Base-by-base conservation (phyloP, 768 basidiomycete species). In the Rhodotorula diobovata region DNA sequence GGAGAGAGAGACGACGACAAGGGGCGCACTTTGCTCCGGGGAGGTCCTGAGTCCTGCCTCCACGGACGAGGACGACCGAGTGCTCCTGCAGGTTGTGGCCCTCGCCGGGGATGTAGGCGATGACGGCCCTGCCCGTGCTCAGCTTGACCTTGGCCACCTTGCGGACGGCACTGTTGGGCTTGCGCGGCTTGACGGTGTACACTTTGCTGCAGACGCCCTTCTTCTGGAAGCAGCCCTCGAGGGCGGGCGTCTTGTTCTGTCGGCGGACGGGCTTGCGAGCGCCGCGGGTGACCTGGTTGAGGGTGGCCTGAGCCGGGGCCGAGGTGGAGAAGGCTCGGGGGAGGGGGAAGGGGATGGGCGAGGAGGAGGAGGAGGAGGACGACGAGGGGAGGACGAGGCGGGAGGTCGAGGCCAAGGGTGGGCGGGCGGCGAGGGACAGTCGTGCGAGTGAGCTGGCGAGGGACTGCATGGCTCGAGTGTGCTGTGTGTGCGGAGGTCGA, bases 81-180 rank as follows among this genome's bases (percentile, higher is more conserved):
- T 99, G 96, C 80, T 98, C 96, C 82, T 98, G 96, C 77, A 98
- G 81, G 79, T 96, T 97, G 80, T 98, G 95, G 1, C 96, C 96
- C 79, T 98, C 96, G 76, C 96, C 96, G 56, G 89, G 90, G 68
- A 98, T 92, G 80, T 97, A 98, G 25, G 93, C 93, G 84, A 90
- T 90, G 72, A 93, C 85, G 54, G 87, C 88, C 80, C 90, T 88
- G 61, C 96, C 96, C 21, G 88, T 93, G 32, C 88, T 86, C 66
- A 99, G 84, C 83, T 95, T 95, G 76, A 99, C 88, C 77, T 91
- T 86, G 55, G 93, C 93, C 67, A 98, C 91, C 83, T 97, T 98
- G 71, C 96, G 91, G 79, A 96, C 93, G 48, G 94, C 94, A 20
- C 95, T 98, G 81, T 99, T 99, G 73, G 96, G 96, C 79, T 99